Evolutionary conservation across 225 moss, liverwort and hornwort species (phyloP), one percentile per base, ranked within the genome.

Genomic region (Lunularia cruciata): DNA sequence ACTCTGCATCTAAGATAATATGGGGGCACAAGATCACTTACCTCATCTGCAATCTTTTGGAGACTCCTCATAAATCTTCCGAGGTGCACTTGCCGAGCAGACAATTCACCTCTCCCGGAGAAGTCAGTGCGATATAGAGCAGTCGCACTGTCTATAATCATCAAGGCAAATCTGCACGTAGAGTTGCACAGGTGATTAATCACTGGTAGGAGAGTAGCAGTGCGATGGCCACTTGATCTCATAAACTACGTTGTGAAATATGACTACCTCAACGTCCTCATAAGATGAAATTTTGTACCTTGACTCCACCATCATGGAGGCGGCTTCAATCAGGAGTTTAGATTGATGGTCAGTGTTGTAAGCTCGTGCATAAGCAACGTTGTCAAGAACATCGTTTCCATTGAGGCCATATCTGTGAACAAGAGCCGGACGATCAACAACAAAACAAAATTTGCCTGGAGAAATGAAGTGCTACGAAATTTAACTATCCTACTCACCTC

Each of bases 331-430:
- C 18, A 98, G 70, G 14, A 98, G 74, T 70, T 86, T 92, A 6
- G 86, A 86, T 71, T 98, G 96, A 77, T 98, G 96, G 34, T 98
- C 96, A 0, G 92, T 93, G 59, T 98, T 98, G 55, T 93, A 93
- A 1, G 93, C 92, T 34, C 96, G 77, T 10, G 96, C 96, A 37
- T 93, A 98, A 0, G 96, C 96, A 47, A 98, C 89, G 34, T 98
- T 98, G 58, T 98, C 96, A 6, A 98, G 81, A 25, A 98, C 93
- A 72, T 98, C 96, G 70, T 84, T 84, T 0, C 90, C 93, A 61
- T 86, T 91, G 74, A 98, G 65, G 0, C 93, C 93, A 56, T 89
- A 98, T 56, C 84, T 84, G 69, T 52, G 30, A 23, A 37, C 60
- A 35, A 60, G 12, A 36, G 13, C 14, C 14, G 16, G 15, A 18